These are phyloP conservation scores for Xerocomus amazonicus DNA, from an alignment of 1,284 basidiomycete species.

Conservation along the genomic window DNA sequence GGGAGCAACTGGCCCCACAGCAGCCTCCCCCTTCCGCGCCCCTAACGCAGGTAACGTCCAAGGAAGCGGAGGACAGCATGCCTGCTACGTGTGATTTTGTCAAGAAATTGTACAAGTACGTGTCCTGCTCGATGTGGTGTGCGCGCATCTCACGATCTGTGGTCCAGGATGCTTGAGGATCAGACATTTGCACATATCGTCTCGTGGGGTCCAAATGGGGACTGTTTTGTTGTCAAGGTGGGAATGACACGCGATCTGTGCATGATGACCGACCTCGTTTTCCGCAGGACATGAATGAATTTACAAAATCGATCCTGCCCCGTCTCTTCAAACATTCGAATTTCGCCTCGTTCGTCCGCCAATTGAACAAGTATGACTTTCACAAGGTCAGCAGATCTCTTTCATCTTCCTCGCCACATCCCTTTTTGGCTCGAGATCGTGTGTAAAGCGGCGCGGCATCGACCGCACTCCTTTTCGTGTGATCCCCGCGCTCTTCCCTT, in stretches of 20 bases:
- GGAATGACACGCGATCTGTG: slow-evolving; percentile 12
- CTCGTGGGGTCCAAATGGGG: slow-evolving; percentile 83
- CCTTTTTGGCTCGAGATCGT: slow-evolving; percentile 11
- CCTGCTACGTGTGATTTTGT: slow-evolving; percentile 87
- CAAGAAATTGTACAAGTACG: slow-evolving; percentile 88
- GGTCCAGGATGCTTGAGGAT: slow-evolving; percentile 83
- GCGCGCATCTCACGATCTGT: neutral
- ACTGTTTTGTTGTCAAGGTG: slow-evolving; percentile 91
- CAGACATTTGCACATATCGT: slow-evolving; percentile 72
- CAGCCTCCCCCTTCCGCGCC: slow-evolving; percentile 20
- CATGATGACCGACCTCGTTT: slow-evolving; percentile 6
- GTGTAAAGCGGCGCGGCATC: slow-evolving; percentile 14
- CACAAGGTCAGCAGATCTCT: slow-evolving; percentile 67
- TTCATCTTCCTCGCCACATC: neutral
- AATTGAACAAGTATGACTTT: slow-evolving; percentile 98
- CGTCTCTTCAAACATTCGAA: slow-evolving; percentile 97
- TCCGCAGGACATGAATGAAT: slow-evolving; percentile 89
- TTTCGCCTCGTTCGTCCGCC: slow-evolving; percentile 90
- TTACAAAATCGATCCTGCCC: slow-evolving; percentile 91
- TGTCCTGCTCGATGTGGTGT: neutral
- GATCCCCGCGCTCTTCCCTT: slow-evolving; percentile 11
- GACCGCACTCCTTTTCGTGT: slow-evolving; percentile 6
- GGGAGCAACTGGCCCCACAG: slow-evolving; percentile 25
- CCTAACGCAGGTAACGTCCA: slow-evolving; percentile 15
- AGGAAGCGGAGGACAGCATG: slow-evolving; percentile 55